Conservation (phyloP, 306 rosid genomes). For the Arachis hypogaea region DNA sequence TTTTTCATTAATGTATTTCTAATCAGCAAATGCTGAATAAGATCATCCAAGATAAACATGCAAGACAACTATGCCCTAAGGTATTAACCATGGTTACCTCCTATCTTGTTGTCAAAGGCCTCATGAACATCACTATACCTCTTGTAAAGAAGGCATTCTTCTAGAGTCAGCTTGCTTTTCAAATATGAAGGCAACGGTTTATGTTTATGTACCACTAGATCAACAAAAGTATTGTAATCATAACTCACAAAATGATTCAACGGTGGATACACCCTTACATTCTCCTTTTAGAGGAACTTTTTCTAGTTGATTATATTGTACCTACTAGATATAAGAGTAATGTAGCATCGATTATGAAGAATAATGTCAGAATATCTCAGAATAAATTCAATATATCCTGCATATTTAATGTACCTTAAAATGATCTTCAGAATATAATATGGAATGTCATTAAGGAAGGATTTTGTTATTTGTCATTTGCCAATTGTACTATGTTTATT, state of each 20-base stretch:
- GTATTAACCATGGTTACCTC: not conserved
- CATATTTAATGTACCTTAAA: no score
- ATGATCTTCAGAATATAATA: no score
- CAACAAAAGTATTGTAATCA: not conserved
- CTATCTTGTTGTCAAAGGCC: not conserved
- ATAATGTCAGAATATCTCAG: slow-evolving; percentile 15
- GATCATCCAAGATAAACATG: slow-evolving; percentile 9
- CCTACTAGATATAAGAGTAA: slow-evolving; percentile 1
- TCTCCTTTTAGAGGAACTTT: no score
- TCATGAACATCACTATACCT: not conserved
- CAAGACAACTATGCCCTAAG: no score
- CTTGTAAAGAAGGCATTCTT: no score
- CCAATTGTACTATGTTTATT: no score
- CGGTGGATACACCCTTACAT: no score
- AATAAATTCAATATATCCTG: not conserved
- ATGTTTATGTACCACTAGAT: not conserved
- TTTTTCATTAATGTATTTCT: slow-evolving; percentile 16
- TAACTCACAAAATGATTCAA: no score
- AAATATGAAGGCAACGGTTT: not conserved
- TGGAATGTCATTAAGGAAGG: no score
- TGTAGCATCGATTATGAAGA: slow-evolving; percentile 13
- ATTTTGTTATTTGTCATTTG: no score
- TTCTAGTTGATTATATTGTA: no score
- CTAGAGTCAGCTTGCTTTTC: not conserved
- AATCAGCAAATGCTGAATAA: slow-evolving; percentile 25